Evolutionary conservation across 306 rosid genomes (phyloP).

Genomic region (Hippophae gyantsensis): DNA sequence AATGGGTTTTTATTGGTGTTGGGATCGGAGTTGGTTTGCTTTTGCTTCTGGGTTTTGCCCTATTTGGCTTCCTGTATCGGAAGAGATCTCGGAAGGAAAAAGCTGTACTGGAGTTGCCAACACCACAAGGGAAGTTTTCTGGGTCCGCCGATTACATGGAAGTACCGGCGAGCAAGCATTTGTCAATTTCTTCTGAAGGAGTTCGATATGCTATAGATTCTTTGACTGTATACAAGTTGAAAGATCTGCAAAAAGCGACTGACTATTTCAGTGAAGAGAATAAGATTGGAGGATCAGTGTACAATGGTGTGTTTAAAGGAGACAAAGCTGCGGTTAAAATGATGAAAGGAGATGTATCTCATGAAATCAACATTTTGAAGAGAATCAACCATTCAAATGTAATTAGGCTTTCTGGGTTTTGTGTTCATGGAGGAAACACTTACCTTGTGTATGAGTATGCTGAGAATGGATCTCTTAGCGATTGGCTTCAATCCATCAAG

Average conservation of each 20-base stretch:
- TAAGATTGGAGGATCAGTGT: constrained; percentile 50
- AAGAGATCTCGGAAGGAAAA: constrained; percentile 5
- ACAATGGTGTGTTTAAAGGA: constrained; percentile 48
- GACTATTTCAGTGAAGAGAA: constrained; percentile 38
- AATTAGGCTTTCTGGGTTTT: constrained; percentile 65
- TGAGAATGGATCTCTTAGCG: constrained; percentile 39
- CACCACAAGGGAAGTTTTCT: neutral
- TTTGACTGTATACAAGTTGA: constrained; percentile 34
- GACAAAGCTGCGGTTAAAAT: constrained; percentile 71
- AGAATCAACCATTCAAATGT: constrained; percentile 59
- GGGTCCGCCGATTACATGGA: neutral
- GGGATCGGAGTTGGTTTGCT: constrained; percentile 25
- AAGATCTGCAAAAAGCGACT: constrained; percentile 42
- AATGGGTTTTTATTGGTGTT: constrained; percentile 45
- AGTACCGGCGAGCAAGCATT: constrained; percentile 9
- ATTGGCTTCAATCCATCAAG: constrained; percentile 37
- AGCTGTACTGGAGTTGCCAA: neutral
- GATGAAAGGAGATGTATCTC: constrained; percentile 50
- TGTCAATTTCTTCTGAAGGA: constrained; percentile 39
- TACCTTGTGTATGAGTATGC: constrained; percentile 74
- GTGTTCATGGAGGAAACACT: constrained; percentile 48
- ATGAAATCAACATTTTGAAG: constrained; percentile 56
- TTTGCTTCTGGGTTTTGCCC: constrained; percentile 9
- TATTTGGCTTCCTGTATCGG: constrained; percentile 15
- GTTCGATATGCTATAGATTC: constrained; percentile 48